Percentiles rank a stretch among this genome's conserved stretches.
Conservation (phyloP, 129 eudicot species). For the Pseudognaphalium luteoalbum region DNA sequence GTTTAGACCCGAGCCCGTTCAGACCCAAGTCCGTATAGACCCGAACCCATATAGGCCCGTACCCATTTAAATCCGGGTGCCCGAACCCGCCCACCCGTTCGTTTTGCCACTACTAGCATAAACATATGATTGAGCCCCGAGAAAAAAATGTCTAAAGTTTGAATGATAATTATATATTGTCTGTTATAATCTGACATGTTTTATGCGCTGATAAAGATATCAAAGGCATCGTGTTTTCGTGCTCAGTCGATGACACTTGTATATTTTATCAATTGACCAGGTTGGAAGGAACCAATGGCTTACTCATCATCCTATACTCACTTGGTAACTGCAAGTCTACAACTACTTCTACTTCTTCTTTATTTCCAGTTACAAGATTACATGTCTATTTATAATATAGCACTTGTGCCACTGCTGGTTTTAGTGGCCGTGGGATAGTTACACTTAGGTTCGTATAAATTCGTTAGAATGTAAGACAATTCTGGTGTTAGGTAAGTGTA, state of each 20-base stretch:
- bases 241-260: slow-evolving; percentile 10
- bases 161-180: neutral
- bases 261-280: slow-evolving; percentile 27
- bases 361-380: slow-evolving; percentile 2
- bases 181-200: neutral
- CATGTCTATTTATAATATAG: neutral
- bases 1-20: too few species aligned
- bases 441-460: neutral
- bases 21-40: too few species aligned
- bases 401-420: neutral
- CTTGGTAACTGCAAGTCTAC: slow-evolving; percentile 29
- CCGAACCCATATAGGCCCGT: too few species aligned
- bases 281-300: slow-evolving; percentile 38
- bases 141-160: neutral
- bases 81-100: too few species aligned
- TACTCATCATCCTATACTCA: slow-evolving; percentile 35
- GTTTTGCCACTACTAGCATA: too few species aligned
- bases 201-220: slow-evolving; percentile 2
- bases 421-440: slow-evolving; percentile 6
- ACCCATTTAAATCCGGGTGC: too few species aligned
- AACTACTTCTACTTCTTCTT: slow-evolving; percentile 13
- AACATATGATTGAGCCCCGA: slow-evolving; percentile 1
- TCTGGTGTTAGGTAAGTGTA: neutral
- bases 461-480: neutral
- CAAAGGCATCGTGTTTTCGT: slow-evolving; percentile 19